Conservation (phyloP, 2,329 filamentous ascomycete species). For the Talaromyces sp. region DNA sequence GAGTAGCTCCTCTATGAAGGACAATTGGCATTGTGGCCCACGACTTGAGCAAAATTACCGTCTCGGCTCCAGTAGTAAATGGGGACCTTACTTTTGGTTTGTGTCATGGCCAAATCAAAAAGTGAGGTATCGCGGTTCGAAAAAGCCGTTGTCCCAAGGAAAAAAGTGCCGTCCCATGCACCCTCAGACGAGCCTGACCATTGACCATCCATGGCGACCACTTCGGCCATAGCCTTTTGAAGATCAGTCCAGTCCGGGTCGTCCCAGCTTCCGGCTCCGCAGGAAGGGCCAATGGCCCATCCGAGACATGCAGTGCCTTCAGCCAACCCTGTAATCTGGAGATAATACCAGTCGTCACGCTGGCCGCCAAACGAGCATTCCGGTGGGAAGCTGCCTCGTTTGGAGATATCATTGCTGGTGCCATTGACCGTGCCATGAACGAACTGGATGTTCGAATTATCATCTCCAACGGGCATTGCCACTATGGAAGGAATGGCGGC, state of each 20-base stretch:
- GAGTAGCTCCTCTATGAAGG: background rate
- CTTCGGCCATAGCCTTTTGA: background rate
- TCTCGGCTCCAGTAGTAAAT: constrained; percentile 4
- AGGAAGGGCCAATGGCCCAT: background rate
- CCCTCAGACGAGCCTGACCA: background rate
- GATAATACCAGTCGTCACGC: background rate
- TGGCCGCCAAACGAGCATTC: background rate
- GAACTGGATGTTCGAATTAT: background rate
- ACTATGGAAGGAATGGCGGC: background rate
- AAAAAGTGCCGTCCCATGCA: background rate
- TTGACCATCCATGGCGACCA: background rate
- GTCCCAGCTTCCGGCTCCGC: background rate
- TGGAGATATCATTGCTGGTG: background rate
- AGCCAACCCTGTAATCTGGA: background rate
- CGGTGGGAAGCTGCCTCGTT: background rate
- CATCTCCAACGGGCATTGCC: background rate
- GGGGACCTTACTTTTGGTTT: background rate
- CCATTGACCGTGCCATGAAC: background rate
- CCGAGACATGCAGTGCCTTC: constrained; percentile 7
- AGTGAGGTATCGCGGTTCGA: background rate
- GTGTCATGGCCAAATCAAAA: background rate
- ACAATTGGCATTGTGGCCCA: background rate
- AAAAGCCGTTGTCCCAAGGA: background rate
- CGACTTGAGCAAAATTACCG: background rate
- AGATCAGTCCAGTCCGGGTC: background rate